These are phyloP conservation scores for Neospermospora avenae DNA, from an alignment of 2,329 filamentous ascomycete genomes.

Conservation along the genomic window DNA sequence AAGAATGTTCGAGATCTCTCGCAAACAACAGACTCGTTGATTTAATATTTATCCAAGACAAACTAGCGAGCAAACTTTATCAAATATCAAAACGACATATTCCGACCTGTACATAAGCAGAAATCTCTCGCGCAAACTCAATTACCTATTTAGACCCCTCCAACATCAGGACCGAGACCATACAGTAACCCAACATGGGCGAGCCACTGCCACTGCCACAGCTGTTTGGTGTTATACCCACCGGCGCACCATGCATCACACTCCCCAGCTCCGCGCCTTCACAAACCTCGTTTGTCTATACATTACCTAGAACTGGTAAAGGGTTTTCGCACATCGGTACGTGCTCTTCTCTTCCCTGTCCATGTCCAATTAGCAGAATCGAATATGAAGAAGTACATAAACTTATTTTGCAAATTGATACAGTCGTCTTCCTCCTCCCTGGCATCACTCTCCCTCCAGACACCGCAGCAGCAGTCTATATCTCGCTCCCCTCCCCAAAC, in stretches of 20 bases:
- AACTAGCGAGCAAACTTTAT: too few relatives aligned
- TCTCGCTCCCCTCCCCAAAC: slow-evolving; percentile 55
- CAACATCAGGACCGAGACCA: background rate
- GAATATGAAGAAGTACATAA: too few relatives aligned
- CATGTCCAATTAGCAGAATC: too few relatives aligned
- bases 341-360: too few relatives aligned
- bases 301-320: slow-evolving; percentile 41
- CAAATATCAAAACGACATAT: too few relatives aligned
- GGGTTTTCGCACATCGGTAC: slow-evolving; percentile 70
- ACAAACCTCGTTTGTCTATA: slow-evolving; percentile 55
- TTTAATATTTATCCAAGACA: too few relatives aligned
- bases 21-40: too few relatives aligned
- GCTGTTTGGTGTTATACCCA: slow-evolving; percentile 41
- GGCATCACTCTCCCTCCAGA: slow-evolving; percentile 64
- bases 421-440: slow-evolving; percentile 79
- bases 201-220: slow-evolving; percentile 25
- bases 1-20: background rate
- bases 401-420: too few relatives aligned
- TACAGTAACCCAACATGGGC: slow-evolving; percentile 9
- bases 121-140: too few relatives aligned
- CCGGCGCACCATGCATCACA: slow-evolving; percentile 56
- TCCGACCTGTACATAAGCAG: too few relatives aligned
- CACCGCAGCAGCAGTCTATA: slow-evolving; percentile 86
- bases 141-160: background rate
- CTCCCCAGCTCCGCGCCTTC: slow-evolving; percentile 51